Base-by-base conservation (phyloP, 2,329 filamentous ascomycete genomes). In the Verticillium longisporum region DNA sequence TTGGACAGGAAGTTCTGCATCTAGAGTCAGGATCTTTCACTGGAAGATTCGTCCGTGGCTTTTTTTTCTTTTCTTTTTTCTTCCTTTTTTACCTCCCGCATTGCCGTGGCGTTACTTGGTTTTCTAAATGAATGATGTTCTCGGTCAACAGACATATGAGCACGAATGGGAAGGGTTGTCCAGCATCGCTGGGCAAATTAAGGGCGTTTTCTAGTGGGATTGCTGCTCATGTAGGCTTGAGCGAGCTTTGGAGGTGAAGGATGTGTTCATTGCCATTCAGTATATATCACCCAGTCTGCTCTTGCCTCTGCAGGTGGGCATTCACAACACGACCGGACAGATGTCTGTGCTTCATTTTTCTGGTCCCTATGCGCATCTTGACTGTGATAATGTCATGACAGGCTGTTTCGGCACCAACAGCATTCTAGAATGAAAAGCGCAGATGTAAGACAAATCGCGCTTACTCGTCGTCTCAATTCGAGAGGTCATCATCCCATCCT, bases 1-100 rank as follows among this genome's bases (percentile, higher is more conserved):
- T 75, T 91, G 57, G 85, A 91, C 72, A 78, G 80, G 65, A 83
- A 83, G 67, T 84, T 84, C 66, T 77, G 72, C 66, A 69, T 73
- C 37, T 77, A 69, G 26, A 58, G 38, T 14, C 14, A 13, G 6
- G 2, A 15, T 3, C 3, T n/a, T 21, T 18, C n/a, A 50, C 26
- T 21, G 6, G 41, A 4, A 3, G 41, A 26, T 26, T 2, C 26
- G 26, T 26, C 26, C n/a, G 18, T 6, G n/a, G 34, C 34, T 9
- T 2, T 36, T 36, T 36, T 36, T 7, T 4, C 4, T 9, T 36
- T 18, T 50, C 7, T 18, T 45, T 1, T 10, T 50, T 50, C 1
- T 26, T 5, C 21, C 21, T 11, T 50, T 7, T 2, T 26, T 10
- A 26, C 3, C 26, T 26, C 26, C 26, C 26, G 41, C 41, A 50